Evolutionary conservation across 306 rosid species (phyloP).

Genomic region (Vicia faba): DNA sequence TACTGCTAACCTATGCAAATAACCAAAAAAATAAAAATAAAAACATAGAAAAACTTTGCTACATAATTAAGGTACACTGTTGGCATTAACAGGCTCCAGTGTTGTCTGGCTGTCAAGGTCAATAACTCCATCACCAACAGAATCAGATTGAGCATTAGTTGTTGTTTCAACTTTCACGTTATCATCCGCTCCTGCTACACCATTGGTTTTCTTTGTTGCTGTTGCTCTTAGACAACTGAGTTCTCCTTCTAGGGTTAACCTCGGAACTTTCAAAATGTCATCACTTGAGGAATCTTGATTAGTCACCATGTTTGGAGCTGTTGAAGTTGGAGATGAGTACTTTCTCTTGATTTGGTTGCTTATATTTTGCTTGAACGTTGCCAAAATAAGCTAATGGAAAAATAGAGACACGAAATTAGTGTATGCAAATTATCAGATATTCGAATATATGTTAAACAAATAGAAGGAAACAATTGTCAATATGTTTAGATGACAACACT

Average conservation of each 20-base stretch:
- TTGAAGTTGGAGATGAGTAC: slow-evolving; percentile 4
- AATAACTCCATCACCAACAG: neutral
- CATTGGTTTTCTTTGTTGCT: neutral
- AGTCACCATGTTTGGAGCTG: neutral
- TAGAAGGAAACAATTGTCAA: neutral
- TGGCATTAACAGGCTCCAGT: slow-evolving; percentile 10
- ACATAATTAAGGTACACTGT: slow-evolving; percentile 8
- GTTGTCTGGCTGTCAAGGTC: neutral
- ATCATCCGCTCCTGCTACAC: neutral
- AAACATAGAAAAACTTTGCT: neutral
- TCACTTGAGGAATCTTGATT: slow-evolving; percentile 19
- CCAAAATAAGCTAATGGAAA: slow-evolving; percentile 47
- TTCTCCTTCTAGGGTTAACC: slow-evolving; percentile 13
- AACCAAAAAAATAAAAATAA: no score
- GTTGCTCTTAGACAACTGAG: slow-evolving; percentile 7
- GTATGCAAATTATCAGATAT: neutral
- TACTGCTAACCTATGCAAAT: neutral
- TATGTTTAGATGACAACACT: neutral
- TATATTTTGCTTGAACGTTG: slow-evolving; percentile 48
- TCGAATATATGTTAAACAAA: neutral
- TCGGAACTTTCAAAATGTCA: slow-evolving; percentile 18
- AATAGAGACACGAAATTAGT: neutral
- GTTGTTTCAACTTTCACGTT: slow-evolving; percentile 8
- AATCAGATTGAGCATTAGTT: slow-evolving; percentile 15
- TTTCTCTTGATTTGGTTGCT: slow-evolving; percentile 30